Base-by-base conservation (phyloP, 2,329 filamentous ascomycete genomes). In the Orbilia javanica region DNA sequence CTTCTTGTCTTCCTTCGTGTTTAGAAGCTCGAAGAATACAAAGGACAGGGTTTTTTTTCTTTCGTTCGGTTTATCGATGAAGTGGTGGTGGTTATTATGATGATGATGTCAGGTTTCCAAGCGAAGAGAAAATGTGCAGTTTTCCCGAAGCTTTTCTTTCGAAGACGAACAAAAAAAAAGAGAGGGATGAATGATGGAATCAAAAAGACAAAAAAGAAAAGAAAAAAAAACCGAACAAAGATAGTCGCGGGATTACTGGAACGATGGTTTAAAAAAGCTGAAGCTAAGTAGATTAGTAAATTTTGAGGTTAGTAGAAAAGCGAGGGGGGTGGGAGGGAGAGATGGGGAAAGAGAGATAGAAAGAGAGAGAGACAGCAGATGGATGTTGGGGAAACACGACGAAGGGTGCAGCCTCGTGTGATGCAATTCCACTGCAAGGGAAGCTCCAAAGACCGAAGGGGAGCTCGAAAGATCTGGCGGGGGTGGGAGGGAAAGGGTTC, bases 361-460 rank as follows among this genome's bases (percentile, higher is more conserved):
- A 13, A 13, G 11, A 3, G 8, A 15, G 36, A 39, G 36, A 39
- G 34, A 31, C 34, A 29, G 55, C 44, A 70, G 73, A 72, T 78
- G 63, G 60, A 34, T 34, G 10, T 34, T 10, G 10, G 42, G 48
- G 44, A 55, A 53, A 60, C 73, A 78, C 74, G 74, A 53, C 52
- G 67, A 67, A 77, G 74, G 74, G 74, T 78, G 74, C 74, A 78
- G 74, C 74, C 74, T 78, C 74, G 74, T 78, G 74, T 78, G 74
- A 72, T 78, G 74, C 67, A 77, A 71, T 71, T n/a, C 67, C 25
- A 20, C 53, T 70, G 44, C 50, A 78, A 44, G 67, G 74, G 67
- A 67, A 78, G 74, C 73, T 71, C 48, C 34, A 39, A 62, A 77
- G 73, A 67, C 72, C 63, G 74, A 78, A 72, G n/a, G n/a, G n/a